Percentiles rank a stretch among this genome's conserved stretches.
These are phyloP conservation scores for Cryptococcus hybrid DNA, from an alignment of 1,284 basidiomycete species.

Conservation along the genomic window DNA sequence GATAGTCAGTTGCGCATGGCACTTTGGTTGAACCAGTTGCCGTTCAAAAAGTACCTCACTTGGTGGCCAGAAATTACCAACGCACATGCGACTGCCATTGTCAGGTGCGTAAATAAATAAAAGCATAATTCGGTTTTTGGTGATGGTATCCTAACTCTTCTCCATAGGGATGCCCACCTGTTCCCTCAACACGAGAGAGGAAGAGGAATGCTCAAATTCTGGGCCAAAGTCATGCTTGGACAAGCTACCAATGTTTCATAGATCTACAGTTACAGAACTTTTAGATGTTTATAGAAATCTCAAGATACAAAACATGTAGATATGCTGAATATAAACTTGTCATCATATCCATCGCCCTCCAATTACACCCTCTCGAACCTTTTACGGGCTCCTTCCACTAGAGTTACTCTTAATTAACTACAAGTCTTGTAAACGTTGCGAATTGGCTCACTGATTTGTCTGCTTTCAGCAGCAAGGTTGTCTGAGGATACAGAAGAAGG, in stretches of 20 bases:
- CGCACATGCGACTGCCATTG: conserved; percentile 42
- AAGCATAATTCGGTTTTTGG: too few species aligned
- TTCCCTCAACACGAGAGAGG: conserved; percentile 41
- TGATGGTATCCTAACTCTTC: background rate
- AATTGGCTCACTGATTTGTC: conserved; percentile 8
- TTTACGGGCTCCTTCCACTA: too few species aligned
- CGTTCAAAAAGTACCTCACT: conserved; percentile 32
- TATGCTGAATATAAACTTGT: too few species aligned
- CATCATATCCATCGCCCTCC: too few species aligned
- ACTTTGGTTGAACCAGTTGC: conserved; percentile 35
- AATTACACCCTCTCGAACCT: background rate
- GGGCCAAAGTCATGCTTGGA: conserved; percentile 26
- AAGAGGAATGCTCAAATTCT: conserved; percentile 36
- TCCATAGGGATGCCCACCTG: conserved; percentile 27
- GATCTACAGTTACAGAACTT: background rate
- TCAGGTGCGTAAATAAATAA: conserved; percentile 28
- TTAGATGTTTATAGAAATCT: background rate
- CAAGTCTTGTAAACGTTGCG: too few species aligned
- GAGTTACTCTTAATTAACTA: too few species aligned
- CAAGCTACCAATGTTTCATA: background rate
- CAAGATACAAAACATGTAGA: background rate
- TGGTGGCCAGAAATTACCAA: conserved; percentile 44
- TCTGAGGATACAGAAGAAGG: conserved; percentile 8
- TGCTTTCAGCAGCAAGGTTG: conserved; percentile 2
- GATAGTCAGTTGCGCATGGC: conserved; percentile 39